These are phyloP conservation scores for Fusarium algeriense DNA, from an alignment of 2,329 filamentous ascomycete genomes.

Conservation along the genomic window DNA sequence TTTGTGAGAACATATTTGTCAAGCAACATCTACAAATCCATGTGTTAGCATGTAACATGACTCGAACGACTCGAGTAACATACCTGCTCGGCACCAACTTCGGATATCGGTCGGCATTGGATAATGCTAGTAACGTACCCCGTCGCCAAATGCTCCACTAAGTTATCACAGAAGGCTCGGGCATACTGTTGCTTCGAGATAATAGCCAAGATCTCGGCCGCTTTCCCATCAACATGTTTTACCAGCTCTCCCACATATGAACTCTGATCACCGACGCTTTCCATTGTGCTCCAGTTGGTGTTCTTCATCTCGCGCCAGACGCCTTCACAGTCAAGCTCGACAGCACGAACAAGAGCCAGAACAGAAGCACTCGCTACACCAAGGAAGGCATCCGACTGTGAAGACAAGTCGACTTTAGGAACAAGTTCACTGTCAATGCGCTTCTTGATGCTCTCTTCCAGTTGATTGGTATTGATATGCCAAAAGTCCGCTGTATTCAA, in stretches of 20 bases:
- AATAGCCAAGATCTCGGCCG: constrained; percentile 79
- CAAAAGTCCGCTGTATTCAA: constrained; percentile 98
- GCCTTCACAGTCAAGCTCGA: constrained; percentile 84
- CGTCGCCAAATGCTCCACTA: constrained; percentile 88
- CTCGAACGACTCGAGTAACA: constrained; percentile 28
- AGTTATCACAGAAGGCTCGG: constrained; percentile 91
- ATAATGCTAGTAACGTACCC: constrained; percentile 87
- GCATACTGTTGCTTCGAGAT: constrained; percentile 94
- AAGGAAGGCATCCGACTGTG: constrained; percentile 94
- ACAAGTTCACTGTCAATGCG: constrained; percentile 85
- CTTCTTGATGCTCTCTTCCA: constrained; percentile 94
- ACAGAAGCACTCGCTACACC: constrained; percentile 92
- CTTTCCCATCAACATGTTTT: constrained; percentile 76
- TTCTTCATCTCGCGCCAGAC: constrained; percentile 98
- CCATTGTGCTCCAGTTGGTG: constrained; percentile 93
- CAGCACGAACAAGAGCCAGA: constrained; percentile 83
- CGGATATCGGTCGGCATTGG: constrained; percentile 89
- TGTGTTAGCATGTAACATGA: constrained; percentile 40
- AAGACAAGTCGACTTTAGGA: constrained; percentile 85
- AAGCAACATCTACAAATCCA: constrained; percentile 79
- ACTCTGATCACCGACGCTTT: constrained; percentile 92
- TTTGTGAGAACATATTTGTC: constrained; percentile 94
- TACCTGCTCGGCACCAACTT: constrained; percentile 93
- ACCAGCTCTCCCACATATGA: constrained; percentile 89
- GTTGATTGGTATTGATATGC: constrained; percentile 90